Evolutionary conservation across 2,329 filamentous ascomycete genomes (phyloP).

Genomic region (Lachnellula cervina): DNA sequence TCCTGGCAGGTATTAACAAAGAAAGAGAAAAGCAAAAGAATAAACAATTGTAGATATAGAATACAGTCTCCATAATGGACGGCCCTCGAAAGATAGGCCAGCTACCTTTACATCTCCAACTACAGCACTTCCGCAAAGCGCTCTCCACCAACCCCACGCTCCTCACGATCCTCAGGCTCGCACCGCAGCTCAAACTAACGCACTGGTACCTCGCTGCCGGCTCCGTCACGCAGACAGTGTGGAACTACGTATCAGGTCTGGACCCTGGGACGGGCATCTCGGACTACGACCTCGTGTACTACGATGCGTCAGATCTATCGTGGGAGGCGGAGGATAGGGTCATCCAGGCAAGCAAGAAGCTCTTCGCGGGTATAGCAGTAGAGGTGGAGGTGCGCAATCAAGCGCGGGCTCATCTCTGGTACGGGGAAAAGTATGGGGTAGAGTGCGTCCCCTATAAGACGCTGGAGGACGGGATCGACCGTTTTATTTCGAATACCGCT

Average conservation of each 20-base stretch:
- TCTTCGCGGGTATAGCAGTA: neutral
- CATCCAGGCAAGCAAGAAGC: neutral
- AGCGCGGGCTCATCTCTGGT: neutral
- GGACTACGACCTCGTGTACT: neutral
- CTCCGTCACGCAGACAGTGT: neutral
- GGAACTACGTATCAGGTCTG: neutral
- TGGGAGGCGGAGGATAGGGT: neutral
- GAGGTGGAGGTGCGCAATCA: neutral
- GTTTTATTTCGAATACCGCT: neutral
- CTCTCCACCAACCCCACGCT: neutral
- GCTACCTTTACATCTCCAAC: neutral
- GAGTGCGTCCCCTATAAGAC: neutral
- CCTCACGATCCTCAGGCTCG: neutral
- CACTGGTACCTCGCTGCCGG: neutral
- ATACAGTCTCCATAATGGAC: neutral
- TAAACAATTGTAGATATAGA: too few species aligned
- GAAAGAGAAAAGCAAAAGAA: too few species aligned
- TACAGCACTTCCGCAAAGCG: neutral
- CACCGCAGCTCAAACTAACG: neutral
- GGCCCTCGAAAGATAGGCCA: neutral
- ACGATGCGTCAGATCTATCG: neutral
- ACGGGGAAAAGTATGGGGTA: neutral
- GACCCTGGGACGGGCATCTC: neutral
- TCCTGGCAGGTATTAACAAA: too few species aligned
- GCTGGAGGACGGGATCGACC: neutral